These are phyloP conservation scores for Monosporozyma solicola DNA, from an alignment of 805 yeast species.

Conservation along the genomic window DNA sequence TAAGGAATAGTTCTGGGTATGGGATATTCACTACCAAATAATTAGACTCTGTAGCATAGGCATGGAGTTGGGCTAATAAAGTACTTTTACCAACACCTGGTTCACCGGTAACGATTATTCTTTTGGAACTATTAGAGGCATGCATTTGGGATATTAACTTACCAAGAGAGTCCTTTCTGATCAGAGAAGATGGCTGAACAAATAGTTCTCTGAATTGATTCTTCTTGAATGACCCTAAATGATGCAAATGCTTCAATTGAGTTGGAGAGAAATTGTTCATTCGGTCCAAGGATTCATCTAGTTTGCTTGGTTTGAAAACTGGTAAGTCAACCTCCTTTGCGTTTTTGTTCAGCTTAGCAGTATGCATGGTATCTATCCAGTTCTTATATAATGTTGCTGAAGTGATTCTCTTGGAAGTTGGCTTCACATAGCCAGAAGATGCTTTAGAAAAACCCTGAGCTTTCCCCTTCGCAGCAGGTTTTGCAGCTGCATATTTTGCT, in stretches of 20 bases:
- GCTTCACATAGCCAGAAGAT: constrained; percentile 9
- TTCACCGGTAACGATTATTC: constrained; percentile 54
- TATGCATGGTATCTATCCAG: constrained; percentile 27
- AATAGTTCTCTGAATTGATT: constrained; percentile 63
- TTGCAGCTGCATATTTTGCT: constrained; percentile 10
- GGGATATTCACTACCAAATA: constrained; percentile 59
- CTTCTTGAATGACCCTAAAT: constrained; percentile 57
- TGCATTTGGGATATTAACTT: constrained; percentile 34
- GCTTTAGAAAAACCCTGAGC: constrained; percentile 26
- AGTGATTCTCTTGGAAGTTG: constrained; percentile 20
- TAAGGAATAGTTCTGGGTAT: constrained; percentile 48
- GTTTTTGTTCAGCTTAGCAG: constrained; percentile 23
- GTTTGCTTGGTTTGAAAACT: constrained; percentile 12
- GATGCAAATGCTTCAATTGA: constrained; percentile 37
- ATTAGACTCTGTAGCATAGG: constrained; percentile 35
- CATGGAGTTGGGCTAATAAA: constrained; percentile 47
- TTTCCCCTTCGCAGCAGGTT: constrained; percentile 11
- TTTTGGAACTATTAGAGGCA: constrained; percentile 34
- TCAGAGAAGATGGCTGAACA: constrained; percentile 48
- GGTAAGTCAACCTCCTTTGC: constrained; percentile 21
- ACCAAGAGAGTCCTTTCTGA: constrained; percentile 41
- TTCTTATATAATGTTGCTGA: constrained; percentile 27
- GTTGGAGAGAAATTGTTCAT: constrained; percentile 36
- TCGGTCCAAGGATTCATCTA: constrained; percentile 15
- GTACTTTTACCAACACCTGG: constrained; percentile 77